phyloP scores from a whole-genome alignment of 345 rosid genomes.

The Arabidopsis suecica region DNA sequence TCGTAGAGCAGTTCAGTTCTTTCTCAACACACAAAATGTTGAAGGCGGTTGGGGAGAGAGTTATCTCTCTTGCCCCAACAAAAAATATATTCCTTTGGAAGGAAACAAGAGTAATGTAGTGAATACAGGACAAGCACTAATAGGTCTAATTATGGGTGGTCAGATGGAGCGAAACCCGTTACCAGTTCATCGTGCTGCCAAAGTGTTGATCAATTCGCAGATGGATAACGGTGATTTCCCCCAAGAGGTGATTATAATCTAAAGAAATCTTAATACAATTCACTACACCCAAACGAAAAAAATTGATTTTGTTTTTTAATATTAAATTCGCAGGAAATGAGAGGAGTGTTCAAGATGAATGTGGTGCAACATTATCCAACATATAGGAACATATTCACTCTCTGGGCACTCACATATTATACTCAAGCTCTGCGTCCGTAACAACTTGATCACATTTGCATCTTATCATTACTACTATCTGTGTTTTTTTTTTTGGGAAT shows the following conservation, averaged over 20 bases:
- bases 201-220: slow-evolving; percentile 20
- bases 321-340: too few relatives aligned
- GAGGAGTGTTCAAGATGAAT: too few relatives aligned
- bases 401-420: too few relatives aligned
- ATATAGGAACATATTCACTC: too few relatives aligned
- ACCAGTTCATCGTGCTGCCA: slow-evolving; percentile 3
- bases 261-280: too few relatives aligned
- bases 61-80: slow-evolving; percentile 54
- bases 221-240: slow-evolving; percentile 19
- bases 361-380: too few relatives aligned
- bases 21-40: slow-evolving; percentile 52
- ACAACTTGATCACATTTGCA: too few relatives aligned
- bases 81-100: slow-evolving; percentile 54
- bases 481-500: too few relatives aligned
- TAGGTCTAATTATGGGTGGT: slow-evolving; percentile 55
- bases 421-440: too few relatives aligned
- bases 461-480: too few relatives aligned
- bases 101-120: slow-evolving; percentile 54
- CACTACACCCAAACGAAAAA: too few relatives aligned
- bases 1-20: slow-evolving; percentile 56
- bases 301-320: too few relatives aligned
- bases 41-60: slow-evolving; percentile 76
- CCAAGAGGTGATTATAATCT: slow-evolving; percentile 4
- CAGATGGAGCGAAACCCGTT: slow-evolving; percentile 11
- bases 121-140: slow-evolving; percentile 63